Evolutionary conservation across 2,329 filamentous ascomycete species (phyloP), one percentile per base, ranked within the genome.

Genomic region (Fusarium chuoi): DNA sequence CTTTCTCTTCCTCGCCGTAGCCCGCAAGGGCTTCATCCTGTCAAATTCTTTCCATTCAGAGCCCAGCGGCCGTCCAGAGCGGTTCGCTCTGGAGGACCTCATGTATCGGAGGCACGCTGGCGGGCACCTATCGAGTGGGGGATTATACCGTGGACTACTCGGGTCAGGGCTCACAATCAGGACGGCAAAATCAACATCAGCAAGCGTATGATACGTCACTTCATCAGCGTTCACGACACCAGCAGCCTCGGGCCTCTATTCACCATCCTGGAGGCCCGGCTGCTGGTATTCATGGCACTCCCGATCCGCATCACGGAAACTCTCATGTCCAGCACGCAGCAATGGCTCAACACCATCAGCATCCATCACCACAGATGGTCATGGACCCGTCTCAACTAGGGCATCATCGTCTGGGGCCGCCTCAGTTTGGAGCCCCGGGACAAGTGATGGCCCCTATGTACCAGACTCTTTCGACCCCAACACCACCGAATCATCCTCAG

Each of bases 91-190:
- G 91, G 91, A 90, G 90, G 90, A 88, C 90, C 89, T 90, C 88
- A 92, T 92, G 90, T 84, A 89, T 89, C 84, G 89, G 87, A 87
- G 89, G 85, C 89, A 92, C 89, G 86, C 89, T 93, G 89, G 90
- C 90, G 88, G 88, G 89, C 88, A 90, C 91, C 84, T 94, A 93
- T 87, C 89, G 90, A 88, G 87, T 90, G 85, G 88, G 87, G 83
- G 89, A 91, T 86, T 92, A 92, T 87, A 89, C 92, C 89, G 90
- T 93, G 88, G 90, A 92, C 83, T 93, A 93, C 86, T 88, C 90
- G 85, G 86, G 90, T 82, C 91, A 92, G 85, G 89, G 88, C 81
- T 87, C 87, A 84, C 89, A 91, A 86, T 84, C 90, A 85, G 87
- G 87, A 83, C 87, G 89, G 82, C 90, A 91, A 82, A 87, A 87